Base-by-base conservation (phyloP, 805 yeast genomes). In the Candida nitratophila region DNA sequence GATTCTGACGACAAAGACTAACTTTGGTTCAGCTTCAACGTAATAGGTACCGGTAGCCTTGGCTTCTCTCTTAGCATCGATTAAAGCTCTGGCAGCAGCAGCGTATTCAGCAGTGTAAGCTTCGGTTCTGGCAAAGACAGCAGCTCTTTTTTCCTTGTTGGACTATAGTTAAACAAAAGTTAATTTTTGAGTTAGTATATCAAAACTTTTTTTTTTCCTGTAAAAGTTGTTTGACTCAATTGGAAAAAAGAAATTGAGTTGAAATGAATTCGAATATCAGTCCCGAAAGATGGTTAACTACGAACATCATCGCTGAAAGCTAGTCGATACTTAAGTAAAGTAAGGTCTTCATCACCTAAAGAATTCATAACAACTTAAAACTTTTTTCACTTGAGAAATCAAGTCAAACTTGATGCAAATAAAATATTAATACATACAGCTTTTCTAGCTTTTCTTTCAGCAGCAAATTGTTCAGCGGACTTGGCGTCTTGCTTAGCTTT, bases 1-100 rank as follows among this genome's bases (percentile, higher is more conserved):
- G 83, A 90, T 90, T 85, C 98, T 88, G 73, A 90, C 81, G 67
- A 90, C 95, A 72, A 90, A 88, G 58, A 87, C 95, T 66, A 90
- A 84, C 76, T 87, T 89, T 66, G 83, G 81, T 81, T 90, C 91
- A 72, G 95, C 96, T 66, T 82, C 88, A 64, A 88, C 95, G 79
- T 82, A 90, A 88, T 83, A 86, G 65, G 93, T 82, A 72, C 95
- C 95, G 66, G 81, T 74, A 71, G 91, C 90, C 80, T 85, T 86
- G 61, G 96, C 96, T 56, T 85, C 87, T 74, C 96, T 87, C 80
- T 83, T 83, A 65, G 96, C 95, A 47, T 77, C 76, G 68, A 85
- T 73, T 65, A 85, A 71, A 63, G 93, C 86, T 71, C 93, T 84
- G 76, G 86, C 95, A 68, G 91, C 87, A 61, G 84, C 88, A 63